Evolutionary conservation across 176 grass and related monocot genomes (phyloP).

Genomic region (Dendrocalamus sinicus): DNA sequence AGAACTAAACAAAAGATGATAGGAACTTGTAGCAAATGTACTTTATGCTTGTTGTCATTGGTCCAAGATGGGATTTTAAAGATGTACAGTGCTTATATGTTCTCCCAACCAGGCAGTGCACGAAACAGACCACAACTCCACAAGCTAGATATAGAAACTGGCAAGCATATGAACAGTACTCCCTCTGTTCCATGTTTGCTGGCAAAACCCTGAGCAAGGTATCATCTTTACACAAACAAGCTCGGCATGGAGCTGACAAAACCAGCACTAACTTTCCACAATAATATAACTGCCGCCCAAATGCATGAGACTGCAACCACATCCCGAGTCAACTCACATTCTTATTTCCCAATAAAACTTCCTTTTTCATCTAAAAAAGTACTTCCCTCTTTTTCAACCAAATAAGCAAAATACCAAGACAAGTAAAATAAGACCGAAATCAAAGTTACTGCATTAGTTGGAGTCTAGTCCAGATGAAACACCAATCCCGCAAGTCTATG

Average conservation of each 20-base stretch:
- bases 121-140: background rate
- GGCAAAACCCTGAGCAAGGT: no score
- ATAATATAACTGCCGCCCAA: background rate
- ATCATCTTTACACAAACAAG: background rate
- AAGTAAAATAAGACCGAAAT: background rate
- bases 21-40: background rate
- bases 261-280: background rate
- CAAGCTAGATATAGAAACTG: background rate
- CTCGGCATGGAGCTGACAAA: background rate
- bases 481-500: background rate
- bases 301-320: background rate
- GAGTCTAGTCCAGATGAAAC: background rate
- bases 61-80: background rate
- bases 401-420: background rate
- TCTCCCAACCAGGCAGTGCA: background rate
- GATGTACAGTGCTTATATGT: background rate
- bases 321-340: background rate
- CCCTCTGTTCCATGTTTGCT: background rate
- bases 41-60: background rate
- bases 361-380: background rate
- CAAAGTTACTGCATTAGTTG: background rate
- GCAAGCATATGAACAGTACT: background rate
- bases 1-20: background rate
- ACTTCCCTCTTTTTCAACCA: background rate
- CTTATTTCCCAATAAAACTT: background rate